Base-by-base conservation (phyloP, 2,329 filamentous ascomycete genomes). In the Thermoascus crustaceus region DNA sequence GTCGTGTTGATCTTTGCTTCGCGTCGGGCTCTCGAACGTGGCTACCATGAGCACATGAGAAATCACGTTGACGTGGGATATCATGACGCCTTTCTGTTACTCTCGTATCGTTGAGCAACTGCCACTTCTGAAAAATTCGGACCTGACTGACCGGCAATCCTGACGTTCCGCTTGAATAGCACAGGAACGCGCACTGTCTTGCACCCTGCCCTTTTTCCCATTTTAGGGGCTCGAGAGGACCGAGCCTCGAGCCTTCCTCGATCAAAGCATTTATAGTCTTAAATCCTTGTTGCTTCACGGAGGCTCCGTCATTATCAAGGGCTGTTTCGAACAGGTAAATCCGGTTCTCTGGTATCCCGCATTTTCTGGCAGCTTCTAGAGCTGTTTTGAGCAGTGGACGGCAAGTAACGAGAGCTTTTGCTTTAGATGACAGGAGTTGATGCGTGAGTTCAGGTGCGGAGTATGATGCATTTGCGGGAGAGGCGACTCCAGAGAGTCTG, bases 61-160 rank as follows among this genome's bases (percentile, higher is more conserved):
- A 34, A 86, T 85, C 31, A 85, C 76, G 43, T 85, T 85, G 25
- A 60, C 60, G 53, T 85, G 82, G 4, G 78, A 80, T 36, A 86
- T 80, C 75, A 82, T 83, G 40, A 85, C 81, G 20, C 80, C 81
- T 76, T 84, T 83, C 72, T 80, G 35, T n/a, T n/a, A n/a, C n/a
- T n/a, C n/a, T n/a, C n/a, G n/a, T n/a, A n/a, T n/a, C n/a, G n/a
- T n/a, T n/a, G n/a, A n/a, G n/a, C n/a, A n/a, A n/a, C n/a, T n/a
- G n/a, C n/a, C n/a, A n/a, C n/a, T n/a, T n/a, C n/a, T n/a, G n/a
- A n/a, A n/a, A n/a, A n/a, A n/a, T n/a, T n/a, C n/a, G n/a, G n/a
- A n/a, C n/a, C n/a, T n/a, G 7, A 50, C 67, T 49, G 63, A 79
- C 76, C 9, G 82, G 81, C 11, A 85, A 60, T 4, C 82, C 82